phyloP scores from a whole-genome alignment of 257 asterid species.

The Scutellaria barbata region DNA sequence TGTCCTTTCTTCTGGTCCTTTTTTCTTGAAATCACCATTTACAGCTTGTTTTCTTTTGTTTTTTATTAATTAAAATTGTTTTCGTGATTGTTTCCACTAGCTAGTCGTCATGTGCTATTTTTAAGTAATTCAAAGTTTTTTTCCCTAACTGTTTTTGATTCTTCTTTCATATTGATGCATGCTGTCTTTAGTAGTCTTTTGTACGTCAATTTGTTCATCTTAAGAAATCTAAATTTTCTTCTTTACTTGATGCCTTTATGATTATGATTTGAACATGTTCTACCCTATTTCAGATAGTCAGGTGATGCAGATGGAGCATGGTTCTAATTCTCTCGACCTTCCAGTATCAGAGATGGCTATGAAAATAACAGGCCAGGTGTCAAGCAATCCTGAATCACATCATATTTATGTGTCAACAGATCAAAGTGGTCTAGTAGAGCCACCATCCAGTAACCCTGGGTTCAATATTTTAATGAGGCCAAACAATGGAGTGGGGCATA shows the following conservation, averaged over 20 bases:
- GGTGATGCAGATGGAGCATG: conserved; percentile 63
- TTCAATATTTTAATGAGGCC: conserved; percentile 26
- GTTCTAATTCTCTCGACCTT: conserved; percentile 51
- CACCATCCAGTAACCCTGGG: conserved; percentile 43
- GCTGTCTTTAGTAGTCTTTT: too few relatives aligned
- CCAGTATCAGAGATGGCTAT: conserved; percentile 53
- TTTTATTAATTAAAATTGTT: background rate
- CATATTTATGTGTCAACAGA: conserved; percentile 43
- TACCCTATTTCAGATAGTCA: conserved; percentile 51
- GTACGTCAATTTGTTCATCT: too few relatives aligned
- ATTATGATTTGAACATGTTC: conserved; percentile 46
- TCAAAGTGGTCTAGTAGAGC: conserved; percentile 40
- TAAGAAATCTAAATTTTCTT: too few relatives aligned
- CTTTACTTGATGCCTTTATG: conserved; percentile 16
- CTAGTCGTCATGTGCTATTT: too few relatives aligned
- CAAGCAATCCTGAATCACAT: conserved; percentile 45
- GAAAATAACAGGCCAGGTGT: conserved; percentile 44
- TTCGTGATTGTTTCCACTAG: too few relatives aligned
- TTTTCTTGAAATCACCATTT: background rate
- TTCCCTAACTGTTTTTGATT: too few relatives aligned
- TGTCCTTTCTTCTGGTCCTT: background rate
- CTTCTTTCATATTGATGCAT: too few relatives aligned
- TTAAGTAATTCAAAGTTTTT: too few relatives aligned
- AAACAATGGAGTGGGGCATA: too few relatives aligned
- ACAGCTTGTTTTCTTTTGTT: background rate